Evolutionary conservation across 495 filamentous ascomycete species (phyloP).

Genomic region (Sphaerosporella brunnea): DNA sequence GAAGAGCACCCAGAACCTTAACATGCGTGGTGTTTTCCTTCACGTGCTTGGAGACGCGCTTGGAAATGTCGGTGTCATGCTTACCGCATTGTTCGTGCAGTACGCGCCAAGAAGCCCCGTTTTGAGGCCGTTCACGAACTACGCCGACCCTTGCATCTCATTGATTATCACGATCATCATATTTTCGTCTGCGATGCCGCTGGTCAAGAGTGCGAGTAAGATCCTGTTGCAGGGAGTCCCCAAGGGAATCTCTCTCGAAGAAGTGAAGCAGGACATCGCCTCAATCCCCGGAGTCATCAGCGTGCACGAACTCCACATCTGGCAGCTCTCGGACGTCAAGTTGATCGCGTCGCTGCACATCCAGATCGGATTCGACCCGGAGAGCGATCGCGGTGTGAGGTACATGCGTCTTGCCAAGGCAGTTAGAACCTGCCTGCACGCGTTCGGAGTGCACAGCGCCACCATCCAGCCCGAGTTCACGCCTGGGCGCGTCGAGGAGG

Average conservation of each 20-base stretch:
- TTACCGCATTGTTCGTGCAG: constrained; percentile 82
- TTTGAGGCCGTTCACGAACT: constrained; percentile 34
- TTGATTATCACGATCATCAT: constrained; percentile 96
- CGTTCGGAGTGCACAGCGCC: constrained; percentile 89
- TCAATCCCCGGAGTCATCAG: constrained; percentile 63
- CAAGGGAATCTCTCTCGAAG: constrained; percentile 63
- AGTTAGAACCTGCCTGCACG: constrained; percentile 73
- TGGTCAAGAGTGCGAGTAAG: constrained; percentile 82
- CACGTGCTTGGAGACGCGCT: constrained; percentile 94
- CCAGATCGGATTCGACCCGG: constrained; percentile 52
- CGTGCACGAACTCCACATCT: constrained; percentile 92
- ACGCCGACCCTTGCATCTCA: constrained; percentile 82
- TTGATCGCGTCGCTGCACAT: constrained; percentile 83
- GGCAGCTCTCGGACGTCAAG: constrained; percentile 90
- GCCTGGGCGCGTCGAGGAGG: too few relatives aligned
- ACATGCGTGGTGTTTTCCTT: constrained; percentile 93
- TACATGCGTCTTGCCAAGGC: constrained; percentile 79
- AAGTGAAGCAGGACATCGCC: constrained; percentile 84
- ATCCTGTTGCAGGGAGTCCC: constrained; percentile 90
- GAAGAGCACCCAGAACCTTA: constrained; percentile 62
- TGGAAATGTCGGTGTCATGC: constrained; percentile 91
- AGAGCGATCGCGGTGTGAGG: constrained; percentile 49
- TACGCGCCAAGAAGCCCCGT: constrained; percentile 46
- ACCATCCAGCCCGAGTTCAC: constrained; percentile 94
- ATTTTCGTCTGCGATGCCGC: constrained; percentile 70